A percentile compares a stretch with the other conserved stretches of the same genome.
Evolutionary conservation across 106 monocot species (phyloP).

Genomic region (Dioscorea alata): DNA sequence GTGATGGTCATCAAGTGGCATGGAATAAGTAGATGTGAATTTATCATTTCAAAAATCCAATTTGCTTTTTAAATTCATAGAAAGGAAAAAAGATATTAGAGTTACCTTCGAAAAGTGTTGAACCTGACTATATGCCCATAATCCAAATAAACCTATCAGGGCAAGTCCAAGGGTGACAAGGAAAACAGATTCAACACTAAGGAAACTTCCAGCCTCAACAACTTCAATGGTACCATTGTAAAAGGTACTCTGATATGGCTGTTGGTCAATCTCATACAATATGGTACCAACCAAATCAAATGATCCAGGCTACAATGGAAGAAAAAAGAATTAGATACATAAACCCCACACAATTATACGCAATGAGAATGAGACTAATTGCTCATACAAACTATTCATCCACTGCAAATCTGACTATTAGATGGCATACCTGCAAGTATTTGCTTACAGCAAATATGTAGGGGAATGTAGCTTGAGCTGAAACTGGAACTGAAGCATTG

Average conservation of each 20-base stretch:
- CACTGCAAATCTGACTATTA: not conserved
- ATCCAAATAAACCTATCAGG: conserved; percentile 55
- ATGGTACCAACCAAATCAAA: conserved; percentile 95
- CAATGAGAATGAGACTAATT: too few relatives aligned
- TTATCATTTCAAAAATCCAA: too few relatives aligned
- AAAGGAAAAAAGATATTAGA: not conserved
- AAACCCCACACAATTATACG: too few relatives aligned
- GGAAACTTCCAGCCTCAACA: conserved; percentile 84
- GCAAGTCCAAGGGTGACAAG: conserved; percentile 79
- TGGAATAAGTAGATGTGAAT: too few relatives aligned
- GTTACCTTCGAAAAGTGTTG: conserved; percentile 88
- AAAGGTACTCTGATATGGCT: conserved; percentile 75
- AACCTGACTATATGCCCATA: conserved; percentile 86
- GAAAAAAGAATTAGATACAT: not conserved
- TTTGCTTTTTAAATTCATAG: too few relatives aligned
- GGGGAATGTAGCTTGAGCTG: conserved; percentile 83
- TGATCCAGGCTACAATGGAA: conserved; percentile 65
- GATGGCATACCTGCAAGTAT: conserved; percentile 64
- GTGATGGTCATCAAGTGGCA: too few relatives aligned
- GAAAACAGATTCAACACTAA: conserved; percentile 88
- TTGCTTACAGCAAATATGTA: conserved; percentile 89
- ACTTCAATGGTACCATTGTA: conserved; percentile 97
- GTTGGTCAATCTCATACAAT: conserved; percentile 90
- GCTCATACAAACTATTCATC: too few relatives aligned
- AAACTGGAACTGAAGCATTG: conserved; percentile 73